Evolutionary conservation across 2,329 filamentous ascomycete species (phyloP), one percentile per base, ranked within the genome.

Genomic region (Fusarium keratoplasticum): DNA sequence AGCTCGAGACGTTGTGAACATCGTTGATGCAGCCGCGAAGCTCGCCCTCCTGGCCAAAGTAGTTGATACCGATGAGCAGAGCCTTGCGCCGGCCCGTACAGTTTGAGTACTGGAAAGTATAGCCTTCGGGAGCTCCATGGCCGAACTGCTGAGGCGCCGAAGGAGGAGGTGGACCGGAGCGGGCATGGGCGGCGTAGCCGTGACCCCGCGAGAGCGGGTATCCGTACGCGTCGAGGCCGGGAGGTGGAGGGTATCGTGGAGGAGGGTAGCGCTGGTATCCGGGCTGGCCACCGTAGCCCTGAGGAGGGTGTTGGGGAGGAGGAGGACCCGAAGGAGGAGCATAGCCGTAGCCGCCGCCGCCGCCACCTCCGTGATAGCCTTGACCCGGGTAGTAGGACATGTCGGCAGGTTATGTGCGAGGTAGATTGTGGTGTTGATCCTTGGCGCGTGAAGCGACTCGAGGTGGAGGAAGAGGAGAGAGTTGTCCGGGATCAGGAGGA

Each of bases 1-100:
- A 95, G 64, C 84, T 84, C 35, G 92, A 94, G 82, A 95, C 89
- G 80, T 95, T 95, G 84, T 92, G 91, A 36, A 93, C 92, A 81
- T 95, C 93, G 83, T 95, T 95, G 87, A 95, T 94, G 83, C 93
- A 95, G 50, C 93, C 93, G 69, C 90, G 87, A 62, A 95, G 88
- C 85, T 94, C 91, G 58, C 90, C 92, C 25, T 90, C 83, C 79
- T 93, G 91, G 61, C 91, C 90, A 77, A 94, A 92, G 85, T 95
- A 95, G 86, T 95, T 95, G 86, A 95, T 94, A 61, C 93, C 93
- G 72, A 95, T 94, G 65, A 95, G 84, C 65, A 95, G 84, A 9
- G 93, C 93, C 85, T 94, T 94, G 78, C 93, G 88, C 73, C 88
- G 89, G 61, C 93, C 93, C 8, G 90, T 92, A 81, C 93, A 95